A percentile compares a stretch with the other conserved stretches of the same genome.
phyloP scores from a whole-genome alignment of 2,329 filamentous ascomycete genomes.

The Aspergillus neotritici region DNA sequence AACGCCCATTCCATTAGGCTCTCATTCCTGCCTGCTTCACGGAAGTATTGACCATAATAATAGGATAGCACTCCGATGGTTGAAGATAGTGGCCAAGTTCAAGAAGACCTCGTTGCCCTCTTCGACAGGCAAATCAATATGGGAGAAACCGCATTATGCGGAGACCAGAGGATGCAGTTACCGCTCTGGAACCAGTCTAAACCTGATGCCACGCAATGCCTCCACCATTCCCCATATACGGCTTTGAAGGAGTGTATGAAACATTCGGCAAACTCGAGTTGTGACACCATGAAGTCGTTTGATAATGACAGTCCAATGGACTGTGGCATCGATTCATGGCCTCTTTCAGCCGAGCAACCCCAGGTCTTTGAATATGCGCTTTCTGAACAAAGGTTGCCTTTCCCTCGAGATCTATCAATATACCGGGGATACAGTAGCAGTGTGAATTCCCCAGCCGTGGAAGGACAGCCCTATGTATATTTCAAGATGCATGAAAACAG shows the following conservation, averaged over 20 bases:
- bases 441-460: too few species aligned
- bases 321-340: slow-evolving; percentile 55
- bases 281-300: too few species aligned
- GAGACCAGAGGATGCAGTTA: slow-evolving; percentile 30
- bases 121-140: slow-evolving; percentile 73
- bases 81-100: slow-evolving; percentile 55
- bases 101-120: slow-evolving; percentile 76
- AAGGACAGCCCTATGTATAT: too few species aligned
- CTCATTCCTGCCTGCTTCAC: slow-evolving; percentile 17
- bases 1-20: background rate
- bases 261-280: background rate
- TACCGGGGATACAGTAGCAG: too few species aligned
- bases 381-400: slow-evolving; percentile 62
- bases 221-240: slow-evolving; percentile 71
- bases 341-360: slow-evolving; percentile 68
- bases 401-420: slow-evolving; percentile 55
- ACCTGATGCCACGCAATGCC: slow-evolving; percentile 76
- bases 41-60: slow-evolving; percentile 14
- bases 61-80: slow-evolving; percentile 40
- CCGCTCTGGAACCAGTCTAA: slow-evolving; percentile 47
- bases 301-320: background rate
- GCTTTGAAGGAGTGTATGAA: slow-evolving; percentile 32
- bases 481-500: background rate
- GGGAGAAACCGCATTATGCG: slow-evolving; percentile 27
- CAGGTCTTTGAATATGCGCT: slow-evolving; percentile 73